These are phyloP conservation scores for Geotrichum bryndzae DNA, from an alignment of 1,139 yeast species.

Conservation along the genomic window DNA sequence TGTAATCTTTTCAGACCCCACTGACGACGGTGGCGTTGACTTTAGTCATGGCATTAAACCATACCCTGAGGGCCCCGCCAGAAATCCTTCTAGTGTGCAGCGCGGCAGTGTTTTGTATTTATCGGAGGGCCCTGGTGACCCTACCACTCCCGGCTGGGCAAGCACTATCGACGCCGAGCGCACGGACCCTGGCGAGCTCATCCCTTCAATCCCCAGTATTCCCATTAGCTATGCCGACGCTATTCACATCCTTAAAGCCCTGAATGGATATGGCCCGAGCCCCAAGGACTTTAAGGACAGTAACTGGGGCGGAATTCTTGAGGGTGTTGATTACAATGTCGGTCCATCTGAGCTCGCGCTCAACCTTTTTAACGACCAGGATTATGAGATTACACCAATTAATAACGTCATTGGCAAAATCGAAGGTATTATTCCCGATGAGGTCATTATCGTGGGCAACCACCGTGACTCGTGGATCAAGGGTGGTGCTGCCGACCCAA, in stretches of 20 bases:
- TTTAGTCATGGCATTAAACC: constrained; percentile 48
- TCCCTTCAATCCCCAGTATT: constrained; percentile 56
- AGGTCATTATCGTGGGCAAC: constrained; percentile 56
- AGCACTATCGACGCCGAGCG: constrained; percentile 49
- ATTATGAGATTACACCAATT: constrained; percentile 53
- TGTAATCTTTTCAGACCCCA: constrained; percentile 59
- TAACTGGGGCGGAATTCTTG: constrained; percentile 46
- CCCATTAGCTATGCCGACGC: constrained; percentile 58
- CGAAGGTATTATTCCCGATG: constrained; percentile 45
- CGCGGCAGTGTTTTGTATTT: constrained; percentile 80
- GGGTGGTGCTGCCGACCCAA: constrained; percentile 70
- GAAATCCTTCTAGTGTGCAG: constrained; percentile 66
- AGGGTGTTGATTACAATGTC: constrained; percentile 47
- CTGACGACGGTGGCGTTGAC: constrained; percentile 50
- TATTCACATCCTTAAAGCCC: constrained; percentile 46
- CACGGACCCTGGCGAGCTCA: constrained; percentile 43
- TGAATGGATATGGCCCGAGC: constrained; percentile 50
- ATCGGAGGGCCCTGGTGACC: constrained; percentile 79
- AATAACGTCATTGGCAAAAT: constrained; percentile 54
- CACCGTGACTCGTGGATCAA: constrained; percentile 72
- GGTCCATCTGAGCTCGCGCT: constrained; percentile 55
- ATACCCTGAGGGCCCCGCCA: constrained; percentile 64
- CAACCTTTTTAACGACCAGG: constrained; percentile 50
- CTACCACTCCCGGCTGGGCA: constrained; percentile 80
- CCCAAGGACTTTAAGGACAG: constrained; percentile 34